Evolutionary conservation across 768 basidiomycete species (phyloP).

Genomic region (Suillus plorans): DNA sequence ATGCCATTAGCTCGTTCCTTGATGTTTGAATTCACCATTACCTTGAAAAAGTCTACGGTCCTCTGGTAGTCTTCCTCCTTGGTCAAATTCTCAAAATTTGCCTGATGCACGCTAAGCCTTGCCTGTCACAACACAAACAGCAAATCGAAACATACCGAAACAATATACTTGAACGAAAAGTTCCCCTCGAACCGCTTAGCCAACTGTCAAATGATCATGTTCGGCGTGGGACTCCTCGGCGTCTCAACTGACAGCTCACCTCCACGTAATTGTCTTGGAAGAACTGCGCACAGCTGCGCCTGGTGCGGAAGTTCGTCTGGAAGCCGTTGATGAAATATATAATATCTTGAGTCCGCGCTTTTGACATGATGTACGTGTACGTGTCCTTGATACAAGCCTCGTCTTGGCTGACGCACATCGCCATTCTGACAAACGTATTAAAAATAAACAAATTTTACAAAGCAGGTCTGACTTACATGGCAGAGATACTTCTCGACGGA

Average conservation of each 20-base stretch:
- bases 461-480: slow-evolving; percentile 49
- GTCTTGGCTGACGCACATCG: slow-evolving; percentile 62
- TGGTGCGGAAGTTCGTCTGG: slow-evolving; percentile 51
- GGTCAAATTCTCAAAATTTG: slow-evolving; percentile 49
- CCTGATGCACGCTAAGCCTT: slow-evolving; percentile 27
- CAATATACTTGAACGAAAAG: slow-evolving; percentile 52
- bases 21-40: slow-evolving; percentile 26
- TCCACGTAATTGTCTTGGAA: slow-evolving; percentile 68
- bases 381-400: slow-evolving; percentile 58
- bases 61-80: slow-evolving; percentile 64
- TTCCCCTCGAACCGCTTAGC: slow-evolving; percentile 71
- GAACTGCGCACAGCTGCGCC: slow-evolving; percentile 55
- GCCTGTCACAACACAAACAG: background rate
- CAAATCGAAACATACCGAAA: slow-evolving; percentile 43
- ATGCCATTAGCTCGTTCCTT: slow-evolving; percentile 12
- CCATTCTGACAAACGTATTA: slow-evolving; percentile 27
- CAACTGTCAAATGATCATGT: slow-evolving; percentile 38
- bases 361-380: slow-evolving; percentile 55
- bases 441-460: background rate
- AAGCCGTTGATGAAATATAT: slow-evolving; percentile 64
- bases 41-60: slow-evolving; percentile 75
- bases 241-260: slow-evolving; percentile 37
- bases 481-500: slow-evolving; percentile 59
- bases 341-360: slow-evolving; percentile 61
- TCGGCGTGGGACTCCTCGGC: background rate